These are phyloP conservation scores for Fusarium tanahbumbuense DNA, from an alignment of 2,329 filamentous ascomycete genomes.

Conservation along the genomic window DNA sequence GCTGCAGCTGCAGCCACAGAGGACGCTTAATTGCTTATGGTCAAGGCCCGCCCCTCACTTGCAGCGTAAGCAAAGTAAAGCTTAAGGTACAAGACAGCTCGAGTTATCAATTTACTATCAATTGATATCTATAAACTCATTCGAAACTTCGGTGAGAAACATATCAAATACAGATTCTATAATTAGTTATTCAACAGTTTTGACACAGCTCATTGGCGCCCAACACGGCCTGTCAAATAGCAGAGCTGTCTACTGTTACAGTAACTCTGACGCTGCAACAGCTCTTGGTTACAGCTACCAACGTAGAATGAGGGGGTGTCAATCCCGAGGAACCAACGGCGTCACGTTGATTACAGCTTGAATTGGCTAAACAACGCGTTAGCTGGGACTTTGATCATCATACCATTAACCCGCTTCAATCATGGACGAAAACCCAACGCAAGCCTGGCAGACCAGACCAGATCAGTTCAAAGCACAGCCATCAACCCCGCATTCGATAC, in stretches of 20 bases:
- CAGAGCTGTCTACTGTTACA: not conserved
- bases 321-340: constrained; percentile 32
- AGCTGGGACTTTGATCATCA: constrained; percentile 21
- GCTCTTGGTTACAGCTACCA: constrained; percentile 1
- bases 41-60: constrained; percentile 28
- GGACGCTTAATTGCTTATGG: constrained; percentile 31
- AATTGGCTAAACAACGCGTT: constrained; percentile 25
- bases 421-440: constrained; percentile 4
- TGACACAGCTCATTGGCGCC: not conserved
- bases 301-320: constrained; percentile 15
- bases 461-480: not conserved
- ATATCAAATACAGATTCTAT: not conserved
- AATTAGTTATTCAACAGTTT: not conserved
- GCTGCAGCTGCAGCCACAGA: constrained; percentile 13
- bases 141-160: not conserved
- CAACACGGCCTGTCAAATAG: not conserved
- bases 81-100: constrained; percentile 4
- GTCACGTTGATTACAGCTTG: constrained; percentile 29
- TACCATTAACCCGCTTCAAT: constrained; percentile 22
- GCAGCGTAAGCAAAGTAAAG: constrained; percentile 20
- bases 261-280: not conserved
- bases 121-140: not conserved
- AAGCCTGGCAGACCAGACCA: not conserved
- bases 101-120: not conserved
- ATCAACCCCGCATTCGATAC: constrained; percentile 32